These are phyloP conservation scores for Xylaria sp. DNA, from an alignment of 2,329 filamentous ascomycete genomes.

Conservation along the genomic window DNA sequence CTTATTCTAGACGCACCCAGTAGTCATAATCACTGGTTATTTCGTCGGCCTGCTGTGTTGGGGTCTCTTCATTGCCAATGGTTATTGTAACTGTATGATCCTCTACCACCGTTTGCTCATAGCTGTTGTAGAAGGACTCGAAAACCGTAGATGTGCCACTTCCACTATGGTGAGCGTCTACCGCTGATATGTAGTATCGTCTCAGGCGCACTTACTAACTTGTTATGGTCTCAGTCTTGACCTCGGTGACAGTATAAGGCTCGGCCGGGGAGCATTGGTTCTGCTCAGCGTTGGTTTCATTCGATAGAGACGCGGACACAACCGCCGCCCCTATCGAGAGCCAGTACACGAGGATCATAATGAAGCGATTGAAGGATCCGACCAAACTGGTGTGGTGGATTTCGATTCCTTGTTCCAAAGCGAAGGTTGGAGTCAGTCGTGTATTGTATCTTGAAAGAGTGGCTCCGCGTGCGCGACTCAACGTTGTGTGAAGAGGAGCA, in stretches of 20 bases:
- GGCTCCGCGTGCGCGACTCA: slow-evolving; percentile 15
- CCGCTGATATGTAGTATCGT: slow-evolving; percentile 26
- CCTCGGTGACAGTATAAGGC: slow-evolving; percentile 40
- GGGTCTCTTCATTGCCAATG: slow-evolving; percentile 34
- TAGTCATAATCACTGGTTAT: slow-evolving; percentile 24
- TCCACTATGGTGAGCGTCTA: slow-evolving; percentile 18
- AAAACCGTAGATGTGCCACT: slow-evolving; percentile 42
- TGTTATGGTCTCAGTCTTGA: slow-evolving; percentile 40
- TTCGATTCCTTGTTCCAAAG: slow-evolving; percentile 3
- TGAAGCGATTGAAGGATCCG: slow-evolving; percentile 25
- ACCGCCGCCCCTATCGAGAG: slow-evolving; percentile 42
- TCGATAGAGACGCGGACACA: slow-evolving; percentile 39
- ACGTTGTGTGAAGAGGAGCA: slow-evolving; percentile 1
- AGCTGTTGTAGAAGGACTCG: slow-evolving; percentile 35
- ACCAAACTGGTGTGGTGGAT: slow-evolving; percentile 1
- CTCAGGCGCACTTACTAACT: slow-evolving; percentile 36
- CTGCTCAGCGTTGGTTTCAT: slow-evolving; percentile 37
- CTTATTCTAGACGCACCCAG: slow-evolving; percentile 25
- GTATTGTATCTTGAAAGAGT: slow-evolving; percentile 14
- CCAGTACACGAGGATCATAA: slow-evolving; percentile 42
- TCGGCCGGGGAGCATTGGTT: slow-evolving; percentile 29
- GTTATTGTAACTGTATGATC: slow-evolving; percentile 31
- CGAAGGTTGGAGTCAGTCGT: slow-evolving; percentile 16
- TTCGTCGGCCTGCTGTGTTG: slow-evolving; percentile 22
- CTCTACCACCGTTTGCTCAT: slow-evolving; percentile 23